Percentiles rank a stretch among this genome's conserved stretches.
phyloP scores from a whole-genome alignment of 306 rosid genomes.

The Prunus armeniaca region DNA sequence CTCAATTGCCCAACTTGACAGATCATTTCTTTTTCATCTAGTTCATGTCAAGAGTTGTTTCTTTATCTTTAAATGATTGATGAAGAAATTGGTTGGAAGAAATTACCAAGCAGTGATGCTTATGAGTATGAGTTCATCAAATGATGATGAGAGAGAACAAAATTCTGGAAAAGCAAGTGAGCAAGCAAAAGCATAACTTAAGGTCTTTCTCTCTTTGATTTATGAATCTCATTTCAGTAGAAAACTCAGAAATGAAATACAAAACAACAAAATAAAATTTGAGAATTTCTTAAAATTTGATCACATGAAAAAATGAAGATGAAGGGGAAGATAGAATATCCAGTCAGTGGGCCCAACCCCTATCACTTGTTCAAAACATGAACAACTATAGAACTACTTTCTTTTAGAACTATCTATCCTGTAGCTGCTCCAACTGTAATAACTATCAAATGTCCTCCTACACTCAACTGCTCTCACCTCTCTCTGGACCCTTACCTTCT shows the following conservation, averaged over 20 bases:
- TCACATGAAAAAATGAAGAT: not conserved
- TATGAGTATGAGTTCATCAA: no score
- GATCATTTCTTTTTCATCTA: not conserved
- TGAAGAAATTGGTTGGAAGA: no score
- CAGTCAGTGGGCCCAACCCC: not conserved
- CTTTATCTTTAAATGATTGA: no score
- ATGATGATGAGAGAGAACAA: no score
- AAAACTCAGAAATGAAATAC: not conserved
- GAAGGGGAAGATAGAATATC: not conserved
- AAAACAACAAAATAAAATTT: not conserved
- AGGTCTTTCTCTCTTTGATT: no score
- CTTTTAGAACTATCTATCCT: not conserved
- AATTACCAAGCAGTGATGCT: no score
- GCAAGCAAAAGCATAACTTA: no score
- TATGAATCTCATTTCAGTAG: not conserved
- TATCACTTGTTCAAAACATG: not conserved
- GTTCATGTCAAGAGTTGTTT: no score
- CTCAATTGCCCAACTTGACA: not conserved
- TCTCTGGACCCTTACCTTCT: slow-evolving; percentile 12
- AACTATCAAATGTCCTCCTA: slow-evolving; percentile 16
- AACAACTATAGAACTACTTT: not conserved
- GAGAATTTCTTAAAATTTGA: no score
- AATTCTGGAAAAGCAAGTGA: no score
- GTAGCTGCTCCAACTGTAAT: not conserved
- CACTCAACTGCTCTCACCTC: slow-evolving; percentile 17